phyloP scores from a whole-genome alignment of 345 rosid genomes.

The Excoecaria cochinchinensis region DNA sequence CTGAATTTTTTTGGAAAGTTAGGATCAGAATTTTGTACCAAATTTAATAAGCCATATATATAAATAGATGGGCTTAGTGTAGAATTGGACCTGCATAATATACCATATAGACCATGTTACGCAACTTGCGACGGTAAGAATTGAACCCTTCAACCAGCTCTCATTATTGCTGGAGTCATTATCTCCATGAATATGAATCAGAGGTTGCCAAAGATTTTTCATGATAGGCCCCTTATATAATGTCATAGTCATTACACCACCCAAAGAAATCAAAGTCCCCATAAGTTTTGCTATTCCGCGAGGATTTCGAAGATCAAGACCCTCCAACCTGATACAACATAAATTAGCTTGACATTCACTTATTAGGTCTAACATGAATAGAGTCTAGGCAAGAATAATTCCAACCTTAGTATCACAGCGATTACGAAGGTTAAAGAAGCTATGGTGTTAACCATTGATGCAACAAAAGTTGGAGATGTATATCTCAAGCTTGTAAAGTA shows the following conservation, averaged over 20 bases:
- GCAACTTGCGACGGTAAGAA: slow-evolving; percentile 60
- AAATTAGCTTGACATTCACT: too few relatives aligned
- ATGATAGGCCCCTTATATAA: slow-evolving; percentile 52
- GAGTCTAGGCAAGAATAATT: too few relatives aligned
- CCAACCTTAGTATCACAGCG: slow-evolving; percentile 32
- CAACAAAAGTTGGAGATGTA: slow-evolving; percentile 36
- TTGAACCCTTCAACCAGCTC: slow-evolving; percentile 61
- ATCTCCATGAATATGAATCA: slow-evolving; percentile 34
- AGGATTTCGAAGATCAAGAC: slow-evolving; percentile 44
- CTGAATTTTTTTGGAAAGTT: slow-evolving; percentile 26
- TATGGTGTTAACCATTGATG: slow-evolving; percentile 33
- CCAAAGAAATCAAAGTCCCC: slow-evolving; percentile 51
- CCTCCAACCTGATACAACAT: slow-evolving; percentile 45
- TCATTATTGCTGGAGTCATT: slow-evolving; percentile 29
- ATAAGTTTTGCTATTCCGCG: slow-evolving; percentile 57
- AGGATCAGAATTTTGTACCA: neutral
- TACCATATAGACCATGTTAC: slow-evolving; percentile 58
- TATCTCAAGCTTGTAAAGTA: slow-evolving; percentile 34
- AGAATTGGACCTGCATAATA: slow-evolving; percentile 61
- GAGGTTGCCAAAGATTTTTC: slow-evolving; percentile 40
- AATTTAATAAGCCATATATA: neutral
- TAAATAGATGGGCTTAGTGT: neutral
- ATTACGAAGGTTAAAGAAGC: slow-evolving; percentile 27
- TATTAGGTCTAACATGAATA: too few relatives aligned
- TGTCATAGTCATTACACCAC: slow-evolving; percentile 56